Evolutionary conservation across 768 basidiomycete species (phyloP).

Genomic region (Rhodotorula sphaerocarpa): DNA sequence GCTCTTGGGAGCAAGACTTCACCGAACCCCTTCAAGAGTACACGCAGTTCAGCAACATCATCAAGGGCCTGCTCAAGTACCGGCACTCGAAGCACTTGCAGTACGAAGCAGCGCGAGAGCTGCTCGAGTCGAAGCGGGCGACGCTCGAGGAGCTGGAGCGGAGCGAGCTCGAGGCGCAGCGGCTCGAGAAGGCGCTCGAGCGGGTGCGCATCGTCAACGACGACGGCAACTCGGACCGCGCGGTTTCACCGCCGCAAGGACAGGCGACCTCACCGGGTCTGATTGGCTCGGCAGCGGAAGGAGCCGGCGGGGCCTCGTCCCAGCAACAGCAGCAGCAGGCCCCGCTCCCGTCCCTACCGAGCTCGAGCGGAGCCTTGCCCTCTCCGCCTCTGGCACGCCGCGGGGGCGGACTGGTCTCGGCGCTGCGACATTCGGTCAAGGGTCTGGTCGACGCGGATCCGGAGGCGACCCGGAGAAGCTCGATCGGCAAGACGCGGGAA

Average conservation of each 20-base stretch:
- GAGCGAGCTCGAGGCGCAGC: constrained; percentile 78
- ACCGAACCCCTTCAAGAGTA: constrained; percentile 95
- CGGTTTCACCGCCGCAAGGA: constrained; percentile 7
- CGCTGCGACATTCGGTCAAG: constrained; percentile 85
- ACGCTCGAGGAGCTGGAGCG: constrained; percentile 81
- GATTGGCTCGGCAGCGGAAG: constrained; percentile 23
- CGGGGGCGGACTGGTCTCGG: constrained; percentile 64
- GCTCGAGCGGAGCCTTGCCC: neutral
- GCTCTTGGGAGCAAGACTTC: constrained; percentile 89
- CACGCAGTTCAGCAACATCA: constrained; percentile 84
- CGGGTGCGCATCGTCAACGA: constrained; percentile 29
- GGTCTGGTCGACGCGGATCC: constrained; percentile 99
- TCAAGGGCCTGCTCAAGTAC: constrained; percentile 86
- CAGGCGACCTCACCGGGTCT: constrained; percentile 18
- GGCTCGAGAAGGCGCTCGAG: constrained; percentile 78
- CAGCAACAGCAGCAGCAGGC: too few species aligned
- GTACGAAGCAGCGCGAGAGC: constrained; percentile 91
- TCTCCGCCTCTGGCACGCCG: constrained; percentile 3
- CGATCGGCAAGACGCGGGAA: constrained; percentile 89
- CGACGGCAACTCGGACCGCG: constrained; percentile 29
- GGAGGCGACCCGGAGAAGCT: constrained; percentile 83
- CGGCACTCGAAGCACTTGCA: constrained; percentile 98
- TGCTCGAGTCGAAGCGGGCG: constrained; percentile 71
- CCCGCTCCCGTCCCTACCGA: constrained; percentile 19
- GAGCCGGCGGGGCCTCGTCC: neutral